These are phyloP conservation scores for Hypoxylon sp. DNA, from an alignment of 2,329 filamentous ascomycete species.

Conservation along the genomic window DNA sequence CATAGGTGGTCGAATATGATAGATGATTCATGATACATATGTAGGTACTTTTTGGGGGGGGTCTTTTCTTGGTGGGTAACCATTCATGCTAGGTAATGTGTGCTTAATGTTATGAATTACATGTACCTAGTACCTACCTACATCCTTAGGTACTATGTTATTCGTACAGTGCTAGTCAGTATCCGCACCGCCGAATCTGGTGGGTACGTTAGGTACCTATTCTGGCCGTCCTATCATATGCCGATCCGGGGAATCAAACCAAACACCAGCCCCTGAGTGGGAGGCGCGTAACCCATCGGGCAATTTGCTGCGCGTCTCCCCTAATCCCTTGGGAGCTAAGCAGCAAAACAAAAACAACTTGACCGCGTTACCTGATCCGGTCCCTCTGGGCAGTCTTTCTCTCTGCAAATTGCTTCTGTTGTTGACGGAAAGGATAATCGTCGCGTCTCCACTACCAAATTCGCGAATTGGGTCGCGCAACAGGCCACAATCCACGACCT, in stretches of 20 bases:
- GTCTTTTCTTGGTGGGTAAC: too few relatives aligned
- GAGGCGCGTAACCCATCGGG: slow-evolving; percentile 44
- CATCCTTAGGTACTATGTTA: too few relatives aligned
- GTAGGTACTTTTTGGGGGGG: too few relatives aligned
- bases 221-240: slow-evolving; percentile 42
- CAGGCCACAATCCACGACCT: slow-evolving; percentile 33
- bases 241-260: slow-evolving; percentile 38
- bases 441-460: slow-evolving; percentile 29
- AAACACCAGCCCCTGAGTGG: slow-evolving; percentile 43
- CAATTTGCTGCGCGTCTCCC: slow-evolving; percentile 44
- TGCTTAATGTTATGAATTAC: background rate
- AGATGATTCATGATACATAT: too few relatives aligned
- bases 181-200: background rate
- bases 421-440: slow-evolving; percentile 21
- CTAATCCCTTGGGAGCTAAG: slow-evolving; percentile 8
- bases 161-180: background rate
- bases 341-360: slow-evolving; percentile 42
- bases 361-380: slow-evolving; percentile 31
- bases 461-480: slow-evolving; percentile 35
- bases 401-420: slow-evolving; percentile 26
- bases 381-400: slow-evolving; percentile 24
- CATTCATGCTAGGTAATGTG: too few relatives aligned
- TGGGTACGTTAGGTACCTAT: too few relatives aligned
- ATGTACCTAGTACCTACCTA: too few relatives aligned
- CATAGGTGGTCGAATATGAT: too few relatives aligned